Percentiles rank a stretch among this genome's conserved stretches.
phyloP scores from a whole-genome alignment of 257 asterid species.

The Nicotiana benthamiana region DNA sequence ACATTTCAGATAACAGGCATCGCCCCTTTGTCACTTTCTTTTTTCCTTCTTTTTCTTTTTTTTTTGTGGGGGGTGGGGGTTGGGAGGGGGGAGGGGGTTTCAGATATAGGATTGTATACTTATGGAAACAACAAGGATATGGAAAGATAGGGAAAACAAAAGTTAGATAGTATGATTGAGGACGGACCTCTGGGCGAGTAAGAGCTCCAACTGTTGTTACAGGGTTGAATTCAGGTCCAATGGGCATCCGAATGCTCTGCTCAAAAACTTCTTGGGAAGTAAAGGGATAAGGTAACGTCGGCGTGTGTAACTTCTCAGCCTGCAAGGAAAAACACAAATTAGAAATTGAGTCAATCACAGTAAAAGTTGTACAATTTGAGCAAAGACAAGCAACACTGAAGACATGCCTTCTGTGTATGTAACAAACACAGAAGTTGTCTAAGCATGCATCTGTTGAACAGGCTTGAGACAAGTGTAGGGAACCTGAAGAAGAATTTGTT shows the following conservation, averaged over 20 bases:
- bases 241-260: slow-evolving; percentile 84
- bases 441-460: background rate
- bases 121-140: background rate
- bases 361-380: background rate
- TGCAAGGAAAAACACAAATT: slow-evolving; percentile 15
- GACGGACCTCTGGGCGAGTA: slow-evolving; percentile 76
- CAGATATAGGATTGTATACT: background rate
- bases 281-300: slow-evolving; percentile 80
- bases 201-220: slow-evolving; percentile 63
- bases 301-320: slow-evolving; percentile 81
- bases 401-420: background rate
- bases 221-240: slow-evolving; percentile 91
- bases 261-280: slow-evolving; percentile 76
- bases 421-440: background rate
- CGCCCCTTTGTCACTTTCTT: background rate
- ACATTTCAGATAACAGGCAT: background rate
- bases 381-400: background rate
- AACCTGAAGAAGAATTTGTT: background rate
- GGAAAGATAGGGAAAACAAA: background rate
- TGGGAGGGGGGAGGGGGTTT: background rate
- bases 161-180: background rate
- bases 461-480: background rate
- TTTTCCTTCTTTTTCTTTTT: background rate
- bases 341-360: background rate
- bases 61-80: background rate